Base-by-base conservation (phyloP, 108 stramenopile species). In the Nitzschia putrida region DNA sequence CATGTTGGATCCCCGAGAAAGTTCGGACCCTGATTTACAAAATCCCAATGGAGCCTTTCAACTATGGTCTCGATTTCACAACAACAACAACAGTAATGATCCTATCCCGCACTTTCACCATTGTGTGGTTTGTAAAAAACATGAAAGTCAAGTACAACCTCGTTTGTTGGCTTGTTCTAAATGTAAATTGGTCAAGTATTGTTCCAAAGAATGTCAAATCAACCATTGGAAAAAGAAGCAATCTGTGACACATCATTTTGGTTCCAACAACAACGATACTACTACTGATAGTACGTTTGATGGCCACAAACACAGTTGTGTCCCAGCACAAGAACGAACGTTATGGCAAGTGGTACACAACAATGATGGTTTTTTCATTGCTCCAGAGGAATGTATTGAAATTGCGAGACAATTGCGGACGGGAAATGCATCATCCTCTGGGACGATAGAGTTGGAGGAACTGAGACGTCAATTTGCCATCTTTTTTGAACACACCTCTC, bases 221-320 rank as follows among this genome's bases (percentile, higher is more conserved):
- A 6, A 45, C 29, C 72, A 73, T 52, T 73, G 72, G 72, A 73
- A 73, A 44, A 53, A 65, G n/a, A n/a, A n/a, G n/a, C n/a, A n/a
- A n/a, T n/a, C n/a, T n/a, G n/a, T n/a, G n/a, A n/a, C n/a, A n/a
- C n/a, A n/a, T n/a, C n/a, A n/a, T n/a, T n/a, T n/a, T n/a, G n/a
- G n/a, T n/a, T n/a, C n/a, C n/a, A n/a, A n/a, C n/a, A n/a, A n/a
- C n/a, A n/a, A n/a, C n/a, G n/a, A n/a, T n/a, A n/a, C n/a, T n/a
- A n/a, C n/a, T n/a, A n/a, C 29, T 34, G 29, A 34, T 4, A 34
- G 4, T 34, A 34, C 29, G 3, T 34, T 34, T 34, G 29, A 34
- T 4, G 42, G 61, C 37, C 72, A 73, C 57, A 65, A 66, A 58
- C 12, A 2, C 3, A 66, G 64, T 51, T 73, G 72, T 37, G 23